Conservation (phyloP, 2,329 filamentous ascomycete species). For the Monilinia vaccinii-corymbosi region DNA sequence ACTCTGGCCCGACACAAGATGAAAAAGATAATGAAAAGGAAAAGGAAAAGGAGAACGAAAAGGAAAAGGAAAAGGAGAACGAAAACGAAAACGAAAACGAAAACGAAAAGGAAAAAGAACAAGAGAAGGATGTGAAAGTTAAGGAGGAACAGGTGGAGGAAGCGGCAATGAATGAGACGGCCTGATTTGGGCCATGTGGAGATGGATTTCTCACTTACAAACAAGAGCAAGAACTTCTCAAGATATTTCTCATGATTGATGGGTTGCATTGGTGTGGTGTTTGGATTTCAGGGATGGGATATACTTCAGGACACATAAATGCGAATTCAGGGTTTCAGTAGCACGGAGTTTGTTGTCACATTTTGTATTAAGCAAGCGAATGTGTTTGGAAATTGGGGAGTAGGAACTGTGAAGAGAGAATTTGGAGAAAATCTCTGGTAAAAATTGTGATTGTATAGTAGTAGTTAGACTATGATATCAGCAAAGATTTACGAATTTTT, state of each 20-base stretch:
- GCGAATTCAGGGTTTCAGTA: not conserved
- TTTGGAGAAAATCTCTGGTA: too few species aligned
- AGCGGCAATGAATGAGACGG: not conserved
- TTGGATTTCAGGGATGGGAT: not conserved
- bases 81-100: not conserved
- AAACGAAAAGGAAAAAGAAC: not conserved
- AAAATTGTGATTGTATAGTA: not conserved
- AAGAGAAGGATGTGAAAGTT: conserved; percentile 7
- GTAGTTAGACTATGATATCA: not conserved
- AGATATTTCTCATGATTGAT: not conserved
- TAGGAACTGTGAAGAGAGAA: not conserved
- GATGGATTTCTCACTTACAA: not conserved
- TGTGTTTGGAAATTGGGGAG: not conserved
- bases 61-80: too few species aligned
- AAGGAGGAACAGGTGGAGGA: conserved; percentile 19
- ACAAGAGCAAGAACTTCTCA: not conserved
- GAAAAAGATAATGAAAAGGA: not conserved
- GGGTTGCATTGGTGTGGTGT: not conserved
- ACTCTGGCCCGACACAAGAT: not conserved
- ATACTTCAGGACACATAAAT: not conserved
- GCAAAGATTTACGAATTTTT: not conserved
- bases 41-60: not conserved
- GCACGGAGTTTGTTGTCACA: not conserved
- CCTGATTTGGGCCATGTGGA: not conserved
- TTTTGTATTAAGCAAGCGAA: not conserved